Evolutionary conservation across 805 yeast species (phyloP).

Genomic region (Candida anglica): DNA sequence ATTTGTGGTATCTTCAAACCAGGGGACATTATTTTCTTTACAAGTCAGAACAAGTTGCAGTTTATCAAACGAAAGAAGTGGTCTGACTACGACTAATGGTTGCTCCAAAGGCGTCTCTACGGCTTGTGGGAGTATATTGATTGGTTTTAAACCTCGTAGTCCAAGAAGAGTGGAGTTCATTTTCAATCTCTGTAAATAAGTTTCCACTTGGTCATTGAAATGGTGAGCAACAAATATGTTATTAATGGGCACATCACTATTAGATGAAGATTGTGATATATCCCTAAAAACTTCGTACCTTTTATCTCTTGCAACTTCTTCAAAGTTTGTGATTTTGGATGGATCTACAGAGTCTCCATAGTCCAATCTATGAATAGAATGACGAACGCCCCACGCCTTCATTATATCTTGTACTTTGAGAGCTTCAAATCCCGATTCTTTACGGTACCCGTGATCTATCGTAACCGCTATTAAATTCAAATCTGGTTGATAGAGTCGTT

Average conservation of each 20-base stretch:
- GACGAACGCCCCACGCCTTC: conserved; percentile 29
- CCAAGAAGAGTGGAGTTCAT: conserved; percentile 47
- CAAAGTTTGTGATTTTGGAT: conserved; percentile 39
- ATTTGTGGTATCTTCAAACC: conserved; percentile 76
- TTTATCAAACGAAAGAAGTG: conserved; percentile 49
- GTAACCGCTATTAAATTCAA: conserved; percentile 52
- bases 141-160: conserved; percentile 47
- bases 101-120: conserved; percentile 12
- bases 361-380: conserved; percentile 22
- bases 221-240: conserved; percentile 65
- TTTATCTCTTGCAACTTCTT: conserved; percentile 54
- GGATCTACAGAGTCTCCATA: conserved; percentile 22
- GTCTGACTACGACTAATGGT: conserved; percentile 35
- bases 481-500: conserved; percentile 17
- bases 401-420: conserved; percentile 27
- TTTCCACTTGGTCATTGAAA: conserved; percentile 68
- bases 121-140: conserved; percentile 22
- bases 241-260: too few relatives aligned
- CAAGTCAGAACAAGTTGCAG: conserved; percentile 45
- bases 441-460: conserved; percentile 59
- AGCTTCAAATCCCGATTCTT: conserved; percentile 50
- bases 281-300: conserved; percentile 44
- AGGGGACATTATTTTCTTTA: conserved; percentile 28
- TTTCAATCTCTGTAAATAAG: conserved; percentile 53
- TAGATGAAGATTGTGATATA: conserved; percentile 30